phyloP scores from a whole-genome alignment of 192 early-diverging fungal species.

The Entrophospora sp. region DNA sequence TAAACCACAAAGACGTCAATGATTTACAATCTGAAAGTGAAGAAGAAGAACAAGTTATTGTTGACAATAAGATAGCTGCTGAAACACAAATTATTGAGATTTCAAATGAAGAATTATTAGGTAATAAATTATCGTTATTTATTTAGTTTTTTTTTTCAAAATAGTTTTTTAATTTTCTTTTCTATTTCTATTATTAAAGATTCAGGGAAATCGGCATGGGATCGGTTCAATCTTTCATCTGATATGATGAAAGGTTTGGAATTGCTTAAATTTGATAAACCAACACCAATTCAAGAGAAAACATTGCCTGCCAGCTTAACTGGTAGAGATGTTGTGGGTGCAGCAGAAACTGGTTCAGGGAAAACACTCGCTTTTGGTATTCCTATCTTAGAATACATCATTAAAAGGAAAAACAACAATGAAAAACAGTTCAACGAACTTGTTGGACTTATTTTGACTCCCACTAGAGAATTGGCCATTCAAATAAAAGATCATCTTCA shows the following conservation, averaged over 20 bases:
- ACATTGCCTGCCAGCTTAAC: slow-evolving; percentile 60
- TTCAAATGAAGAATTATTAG: slow-evolving; percentile 16
- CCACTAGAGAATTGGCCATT: slow-evolving; percentile 92
- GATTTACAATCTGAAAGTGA: slow-evolving; percentile 21
- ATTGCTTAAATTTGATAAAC: slow-evolving; percentile 60
- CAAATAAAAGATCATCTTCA: slow-evolving; percentile 84
- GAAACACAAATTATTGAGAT: background rate
- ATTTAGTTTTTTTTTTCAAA: background rate
- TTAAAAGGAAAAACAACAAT: slow-evolving; percentile 23
- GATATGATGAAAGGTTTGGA: slow-evolving; percentile 58
- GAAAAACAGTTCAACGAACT: slow-evolving; percentile 22
- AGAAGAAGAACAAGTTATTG: slow-evolving; percentile 11
- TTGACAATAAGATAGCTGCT: background rate
- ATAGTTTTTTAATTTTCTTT: background rate
- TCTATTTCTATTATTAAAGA: slow-evolving; percentile 25
- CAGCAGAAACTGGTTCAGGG: slow-evolving; percentile 90
- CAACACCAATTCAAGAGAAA: slow-evolving; percentile 83
- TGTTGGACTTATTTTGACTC: slow-evolving; percentile 73
- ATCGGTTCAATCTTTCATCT: slow-evolving; percentile 44
- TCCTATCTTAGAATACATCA: slow-evolving; percentile 74
- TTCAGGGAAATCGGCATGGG: slow-evolving; percentile 70
- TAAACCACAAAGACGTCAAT: slow-evolving; percentile 20
- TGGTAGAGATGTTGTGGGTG: slow-evolving; percentile 83
- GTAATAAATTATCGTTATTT: background rate
- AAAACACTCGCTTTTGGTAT: slow-evolving; percentile 96